These are phyloP conservation scores for Aegle marmelos DNA, from an alignment of 345 rosid species.

Conservation along the genomic window DNA sequence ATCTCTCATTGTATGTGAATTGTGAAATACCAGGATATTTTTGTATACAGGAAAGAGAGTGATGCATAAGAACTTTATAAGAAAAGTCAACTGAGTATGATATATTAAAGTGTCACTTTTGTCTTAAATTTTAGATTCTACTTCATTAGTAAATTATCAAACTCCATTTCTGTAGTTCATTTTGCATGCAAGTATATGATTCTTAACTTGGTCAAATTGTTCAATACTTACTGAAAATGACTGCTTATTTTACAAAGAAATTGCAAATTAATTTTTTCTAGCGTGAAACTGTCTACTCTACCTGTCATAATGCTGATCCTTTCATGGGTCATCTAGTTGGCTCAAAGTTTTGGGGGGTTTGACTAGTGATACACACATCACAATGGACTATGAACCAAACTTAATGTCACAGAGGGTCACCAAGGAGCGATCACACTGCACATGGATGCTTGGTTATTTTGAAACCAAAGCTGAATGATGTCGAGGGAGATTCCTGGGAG, in stretches of 20 bases:
- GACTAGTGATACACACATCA: slow-evolving; percentile 40
- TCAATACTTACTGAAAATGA: neutral
- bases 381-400: slow-evolving; percentile 59
- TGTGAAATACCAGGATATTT: neutral
- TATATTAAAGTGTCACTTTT: neutral
- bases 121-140: neutral
- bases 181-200: neutral
- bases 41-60: neutral
- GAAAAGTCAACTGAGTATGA: neutral
- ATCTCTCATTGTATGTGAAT: neutral
- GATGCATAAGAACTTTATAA: neutral
- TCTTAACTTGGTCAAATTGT: neutral
- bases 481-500: slow-evolving; percentile 89
- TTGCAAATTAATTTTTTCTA: neutral
- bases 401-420: slow-evolving; percentile 92
- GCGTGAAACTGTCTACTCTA: neutral
- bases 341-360: slow-evolving; percentile 34
- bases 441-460: slow-evolving; percentile 61
- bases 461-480: slow-evolving; percentile 66
- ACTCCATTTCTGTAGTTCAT: neutral
- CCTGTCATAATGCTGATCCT: neutral
- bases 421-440: slow-evolving; percentile 63
- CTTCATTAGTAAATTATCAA: neutral
- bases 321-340: slow-evolving; percentile 2
- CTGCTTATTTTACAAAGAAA: neutral